These are phyloP conservation scores for Thraustochytrium striatum DNA, from an alignment of 352 stramenopile species.

Conservation along the genomic window DNA sequence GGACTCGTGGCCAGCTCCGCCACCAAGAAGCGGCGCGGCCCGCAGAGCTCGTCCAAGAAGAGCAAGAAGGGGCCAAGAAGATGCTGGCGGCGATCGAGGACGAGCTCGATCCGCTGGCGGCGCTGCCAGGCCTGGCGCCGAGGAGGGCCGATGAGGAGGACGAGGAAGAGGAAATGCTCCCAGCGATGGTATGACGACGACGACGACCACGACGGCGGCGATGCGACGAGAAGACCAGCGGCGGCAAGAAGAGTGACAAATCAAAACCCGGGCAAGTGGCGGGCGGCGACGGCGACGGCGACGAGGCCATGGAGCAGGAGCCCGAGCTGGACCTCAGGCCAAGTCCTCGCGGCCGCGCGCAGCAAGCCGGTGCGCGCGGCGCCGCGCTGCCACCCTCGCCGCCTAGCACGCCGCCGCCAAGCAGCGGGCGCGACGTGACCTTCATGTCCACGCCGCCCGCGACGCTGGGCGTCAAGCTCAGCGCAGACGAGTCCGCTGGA, in stretches of 20 bases:
- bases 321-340: no score
- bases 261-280: background rate
- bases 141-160: background rate
- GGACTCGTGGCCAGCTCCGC: constrained; percentile 9
- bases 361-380: constrained; percentile 2
- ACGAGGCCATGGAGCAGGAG: no score
- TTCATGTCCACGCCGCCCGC: constrained; percentile 35
- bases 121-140: background rate
- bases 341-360: constrained; percentile 16
- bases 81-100: background rate
- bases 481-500: background rate
- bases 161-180: constrained; percentile 18
- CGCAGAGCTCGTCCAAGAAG: constrained; percentile 18
- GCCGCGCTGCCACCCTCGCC: background rate
- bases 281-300: no score
- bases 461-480: background rate
- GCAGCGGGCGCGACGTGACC: background rate
- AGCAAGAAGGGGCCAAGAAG: constrained; percentile 1
- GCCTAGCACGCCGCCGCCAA: background rate
- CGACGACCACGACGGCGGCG: background rate
- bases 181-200: constrained; percentile 10
- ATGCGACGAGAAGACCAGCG: background rate
- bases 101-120: background rate
- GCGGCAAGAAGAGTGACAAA: no score
- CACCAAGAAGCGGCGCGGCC: constrained; percentile 26